Evolutionary conservation across 2,329 filamentous ascomycete genomes (phyloP).

Genomic region (Scytalidium sp.): DNA sequence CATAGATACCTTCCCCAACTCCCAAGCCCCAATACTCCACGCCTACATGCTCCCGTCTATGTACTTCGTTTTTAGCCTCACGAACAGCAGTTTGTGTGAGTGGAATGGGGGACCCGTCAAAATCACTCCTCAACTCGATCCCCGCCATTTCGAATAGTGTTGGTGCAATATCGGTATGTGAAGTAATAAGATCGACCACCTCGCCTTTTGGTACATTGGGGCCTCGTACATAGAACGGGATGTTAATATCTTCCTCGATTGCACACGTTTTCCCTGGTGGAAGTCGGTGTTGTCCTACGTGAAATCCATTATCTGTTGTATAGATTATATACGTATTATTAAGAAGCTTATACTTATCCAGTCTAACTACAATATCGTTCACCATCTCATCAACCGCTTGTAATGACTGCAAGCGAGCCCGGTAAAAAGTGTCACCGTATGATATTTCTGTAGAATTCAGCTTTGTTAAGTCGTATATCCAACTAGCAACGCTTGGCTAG

Average conservation of each 20-base stretch:
- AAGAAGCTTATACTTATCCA: constrained; percentile 34
- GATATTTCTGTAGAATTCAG: constrained; percentile 38
- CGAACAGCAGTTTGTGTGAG: constrained; percentile 19
- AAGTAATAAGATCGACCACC: constrained; percentile 39
- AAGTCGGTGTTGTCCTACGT: constrained; percentile 47
- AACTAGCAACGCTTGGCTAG: constrained; percentile 39
- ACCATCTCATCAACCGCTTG: constrained; percentile 54
- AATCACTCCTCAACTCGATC: constrained; percentile 33
- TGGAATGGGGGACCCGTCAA: constrained; percentile 42
- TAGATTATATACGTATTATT: constrained; percentile 55
- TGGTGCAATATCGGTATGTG: constrained; percentile 50
- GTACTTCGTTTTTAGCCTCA: constrained; percentile 8
- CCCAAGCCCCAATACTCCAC: constrained; percentile 41
- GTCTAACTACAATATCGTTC: constrained; percentile 38
- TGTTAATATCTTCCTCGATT: constrained; percentile 46
- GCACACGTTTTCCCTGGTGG: constrained; percentile 46
- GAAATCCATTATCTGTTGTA: constrained; percentile 51
- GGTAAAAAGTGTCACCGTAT: constrained; percentile 48
- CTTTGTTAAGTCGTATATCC: constrained; percentile 38
- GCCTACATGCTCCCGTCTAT: constrained; percentile 40
- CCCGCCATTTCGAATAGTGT: constrained; percentile 40
- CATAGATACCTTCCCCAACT: constrained; percentile 18
- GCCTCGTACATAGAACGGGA: constrained; percentile 54
- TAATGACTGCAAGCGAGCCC: constrained; percentile 45
- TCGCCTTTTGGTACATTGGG: constrained; percentile 46